Base-by-base conservation (phyloP, 2,329 filamentous ascomycete genomes). In the Pseudogymnoascus sp. region DNA sequence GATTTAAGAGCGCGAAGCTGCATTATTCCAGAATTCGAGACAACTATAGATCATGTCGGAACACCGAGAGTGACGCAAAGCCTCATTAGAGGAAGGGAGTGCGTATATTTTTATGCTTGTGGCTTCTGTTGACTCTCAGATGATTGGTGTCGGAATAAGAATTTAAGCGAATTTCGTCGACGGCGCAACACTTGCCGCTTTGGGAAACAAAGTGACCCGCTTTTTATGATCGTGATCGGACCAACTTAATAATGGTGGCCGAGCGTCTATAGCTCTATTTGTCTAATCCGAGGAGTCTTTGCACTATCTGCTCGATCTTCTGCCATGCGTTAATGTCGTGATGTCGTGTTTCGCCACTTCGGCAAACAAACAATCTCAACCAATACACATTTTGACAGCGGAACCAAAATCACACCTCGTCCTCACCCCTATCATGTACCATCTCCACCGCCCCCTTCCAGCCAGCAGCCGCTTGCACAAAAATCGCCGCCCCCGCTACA, bases 401-500 rank as follows among this genome's bases (percentile, higher is more conserved):
- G 26, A 6, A 19, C 10, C 26, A 53, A 0, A 31, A 31, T 53
- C 8, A 53, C 8, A 31, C 26, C 11, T 53, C 46, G 6, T 31
- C 46, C 2, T 53, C 46, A n/a, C 12, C 12, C 12, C 22, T 22
- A 16, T 53, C 46, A 6, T 26, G 41, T 12, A 46, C 12, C 14
- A 19, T 31, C 46, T 53, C 46, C 10, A 31, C 68, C 19, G 76
- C 74, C 12, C 74, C 72, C 19, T 70, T 78, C 83, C 83, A 86
- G 2, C 85, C 85, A 1, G 84, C 84, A 0, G 79, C 79, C 4
- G 84, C 84, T 69, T 87, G 85, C 14, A 84, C 72, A 2, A 81
- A 66, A 1, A 81, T 74, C 66, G 83, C 80, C 2, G 78, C 59
- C 11, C 82, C 63, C 1, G 80, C 79, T 59, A 87, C 68, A 0